Percentiles rank a stretch among this genome's conserved stretches.
Conservation (phyloP, 441 rosid species). For the Gossypium laxum region DNA sequence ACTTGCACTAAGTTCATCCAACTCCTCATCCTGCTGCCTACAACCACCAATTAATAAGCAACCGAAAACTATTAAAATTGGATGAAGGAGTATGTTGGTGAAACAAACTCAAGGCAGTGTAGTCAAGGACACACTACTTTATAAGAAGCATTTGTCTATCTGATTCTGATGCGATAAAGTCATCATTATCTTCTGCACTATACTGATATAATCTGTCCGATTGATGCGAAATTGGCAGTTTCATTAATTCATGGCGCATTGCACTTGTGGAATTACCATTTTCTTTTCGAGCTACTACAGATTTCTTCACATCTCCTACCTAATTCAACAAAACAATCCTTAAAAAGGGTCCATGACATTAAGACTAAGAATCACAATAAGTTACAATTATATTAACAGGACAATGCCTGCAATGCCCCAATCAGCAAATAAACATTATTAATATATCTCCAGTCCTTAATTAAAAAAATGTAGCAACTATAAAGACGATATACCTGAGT, state of each 20-base stretch:
- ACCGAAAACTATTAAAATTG: not conserved
- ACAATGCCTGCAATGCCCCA: not conserved
- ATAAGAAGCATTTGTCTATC: constrained; percentile 89
- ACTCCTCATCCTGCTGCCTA: constrained; percentile 94
- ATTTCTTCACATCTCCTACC: constrained; percentile 69
- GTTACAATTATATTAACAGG: not conserved
- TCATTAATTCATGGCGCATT: constrained; percentile 73
- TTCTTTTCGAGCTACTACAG: constrained; percentile 57
- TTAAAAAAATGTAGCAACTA: not conserved
- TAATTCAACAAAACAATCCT: constrained; percentile 25
- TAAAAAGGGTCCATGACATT: constrained; percentile 5
- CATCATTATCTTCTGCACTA: constrained; percentile 44
- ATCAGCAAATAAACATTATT: not conserved
- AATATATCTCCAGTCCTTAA: not conserved
- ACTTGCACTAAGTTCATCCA: constrained; percentile 87
- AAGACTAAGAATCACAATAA: constrained; percentile 7
- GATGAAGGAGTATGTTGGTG: not conserved
- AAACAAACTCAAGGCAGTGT: not conserved
- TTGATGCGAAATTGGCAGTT: constrained; percentile 57
- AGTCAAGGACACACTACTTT: constrained; percentile 36
- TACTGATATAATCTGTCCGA: constrained; percentile 50
- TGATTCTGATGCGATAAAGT: constrained; percentile 79
- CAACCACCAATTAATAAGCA: constrained; percentile 16
- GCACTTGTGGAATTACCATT: constrained; percentile 37
- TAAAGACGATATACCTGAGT: constrained; percentile 40